Conservation (phyloP, 345 rosid species). For the Linum tenue region DNA sequence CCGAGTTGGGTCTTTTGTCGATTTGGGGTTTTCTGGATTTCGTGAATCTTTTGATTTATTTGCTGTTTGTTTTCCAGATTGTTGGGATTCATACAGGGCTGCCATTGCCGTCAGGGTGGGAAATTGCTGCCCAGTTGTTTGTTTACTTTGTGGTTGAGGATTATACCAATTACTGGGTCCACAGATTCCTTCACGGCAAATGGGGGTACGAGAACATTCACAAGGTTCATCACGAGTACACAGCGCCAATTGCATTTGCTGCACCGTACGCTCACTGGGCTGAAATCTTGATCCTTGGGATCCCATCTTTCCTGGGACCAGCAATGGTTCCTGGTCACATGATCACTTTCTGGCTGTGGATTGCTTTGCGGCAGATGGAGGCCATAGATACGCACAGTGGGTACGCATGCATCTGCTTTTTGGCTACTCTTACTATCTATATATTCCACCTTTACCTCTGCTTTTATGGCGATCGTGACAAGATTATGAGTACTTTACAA, state of each 20-base stretch:
- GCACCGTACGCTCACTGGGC: constrained; percentile 28
- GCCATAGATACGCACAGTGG: constrained; percentile 21
- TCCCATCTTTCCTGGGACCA: constrained; percentile 24
- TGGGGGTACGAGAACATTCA: constrained; percentile 26
- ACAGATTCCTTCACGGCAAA: constrained; percentile 16
- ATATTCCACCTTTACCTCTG: no score
- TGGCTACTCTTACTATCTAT: no score
- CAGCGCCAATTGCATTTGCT: constrained; percentile 16
- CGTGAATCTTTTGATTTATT: not conserved
- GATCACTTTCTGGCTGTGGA: constrained; percentile 20
- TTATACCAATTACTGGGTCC: constrained; percentile 19
- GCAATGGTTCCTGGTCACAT: constrained; percentile 22
- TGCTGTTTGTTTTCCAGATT: not conserved
- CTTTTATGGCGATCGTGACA: no score
- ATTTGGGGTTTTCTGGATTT: not conserved
- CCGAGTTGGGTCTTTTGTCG: not conserved
- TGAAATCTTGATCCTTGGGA: constrained; percentile 17
- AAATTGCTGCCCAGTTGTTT: constrained; percentile 13
- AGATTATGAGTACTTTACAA: no score
- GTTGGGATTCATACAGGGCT: constrained; percentile 17
- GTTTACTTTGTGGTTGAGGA: constrained; percentile 20
- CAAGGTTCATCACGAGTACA: constrained; percentile 21
- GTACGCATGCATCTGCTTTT: not conserved
- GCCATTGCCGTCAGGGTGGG: constrained; percentile 13
- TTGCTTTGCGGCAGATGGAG: constrained; percentile 19